These are phyloP conservation scores for Bipolaris gigantea DNA, from an alignment of 2,329 filamentous ascomycete species.

Conservation along the genomic window DNA sequence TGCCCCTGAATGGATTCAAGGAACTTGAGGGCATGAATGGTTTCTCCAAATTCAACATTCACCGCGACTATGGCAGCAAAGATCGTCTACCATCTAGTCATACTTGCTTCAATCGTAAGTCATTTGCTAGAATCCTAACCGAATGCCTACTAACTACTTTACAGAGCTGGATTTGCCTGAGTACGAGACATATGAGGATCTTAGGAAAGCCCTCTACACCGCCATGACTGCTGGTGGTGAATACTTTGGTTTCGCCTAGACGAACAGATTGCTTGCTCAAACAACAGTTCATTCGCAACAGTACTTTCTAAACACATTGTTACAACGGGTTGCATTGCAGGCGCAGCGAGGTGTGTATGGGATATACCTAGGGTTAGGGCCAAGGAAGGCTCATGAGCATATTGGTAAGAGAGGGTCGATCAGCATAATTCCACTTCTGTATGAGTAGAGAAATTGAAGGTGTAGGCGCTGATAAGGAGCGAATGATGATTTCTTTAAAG, in stretches of 20 bases:
- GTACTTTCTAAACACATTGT: conserved; percentile 17
- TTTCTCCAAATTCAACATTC: conserved; percentile 96
- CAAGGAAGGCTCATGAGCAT: conserved; percentile 5
- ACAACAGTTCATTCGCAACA: conserved; percentile 3
- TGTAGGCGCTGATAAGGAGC: neutral
- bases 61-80: conserved; percentile 96
- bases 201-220: conserved; percentile 86
- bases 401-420: conserved; percentile 1
- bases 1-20: conserved; percentile 97
- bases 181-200: conserved; percentile 92
- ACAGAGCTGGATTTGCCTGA: conserved; percentile 96
- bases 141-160: conserved; percentile 39
- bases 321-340: conserved; percentile 37
- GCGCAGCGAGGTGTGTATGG: conserved; percentile 22
- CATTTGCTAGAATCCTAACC: neutral
- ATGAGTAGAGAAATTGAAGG: conserved; percentile 23
- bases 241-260: conserved; percentile 93
- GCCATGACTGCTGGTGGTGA: conserved; percentile 98
- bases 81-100: conserved; percentile 94
- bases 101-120: conserved; percentile 99
- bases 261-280: neutral
- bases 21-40: conserved; percentile 99
- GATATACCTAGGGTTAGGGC: conserved; percentile 7
- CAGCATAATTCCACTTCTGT: conserved; percentile 12
- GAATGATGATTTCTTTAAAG: neutral